phyloP scores from a whole-genome alignment of 148 eudicot genomes.

The Cornus controversa region DNA sequence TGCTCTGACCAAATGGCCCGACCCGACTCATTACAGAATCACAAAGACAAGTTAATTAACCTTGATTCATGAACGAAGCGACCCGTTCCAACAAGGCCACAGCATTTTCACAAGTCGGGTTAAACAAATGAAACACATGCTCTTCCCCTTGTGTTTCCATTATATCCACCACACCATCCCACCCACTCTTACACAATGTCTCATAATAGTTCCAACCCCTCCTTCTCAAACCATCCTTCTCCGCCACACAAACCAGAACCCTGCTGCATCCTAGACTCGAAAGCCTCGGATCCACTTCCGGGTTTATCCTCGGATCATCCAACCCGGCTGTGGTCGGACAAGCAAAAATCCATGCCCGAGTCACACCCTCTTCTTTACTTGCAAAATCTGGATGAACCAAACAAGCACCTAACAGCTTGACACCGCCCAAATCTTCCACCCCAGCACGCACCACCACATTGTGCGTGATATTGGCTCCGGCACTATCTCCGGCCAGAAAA shows the following conservation, averaged over 20 bases:
- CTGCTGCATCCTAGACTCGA: constrained; percentile 20
- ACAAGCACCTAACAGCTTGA: constrained; percentile 11
- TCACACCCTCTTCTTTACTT: neutral
- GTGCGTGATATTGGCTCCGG: constrained; percentile 49
- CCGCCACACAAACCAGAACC: constrained; percentile 34
- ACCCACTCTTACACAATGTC: constrained; percentile 24
- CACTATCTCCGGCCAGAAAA: constrained; percentile 59
- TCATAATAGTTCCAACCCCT: constrained; percentile 29
- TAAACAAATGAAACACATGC: constrained; percentile 31
- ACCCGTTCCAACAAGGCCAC: neutral
- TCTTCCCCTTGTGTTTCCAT: constrained; percentile 24
- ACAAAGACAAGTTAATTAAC: no score
- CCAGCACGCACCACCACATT: constrained; percentile 26
- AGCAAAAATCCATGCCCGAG: constrained; percentile 14
- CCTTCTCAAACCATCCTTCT: constrained; percentile 22
- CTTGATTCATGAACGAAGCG: neutral
- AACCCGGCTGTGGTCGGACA: constrained; percentile 12
- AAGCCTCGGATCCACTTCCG: constrained; percentile 22
- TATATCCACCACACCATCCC: constrained; percentile 28
- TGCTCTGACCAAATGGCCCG: no score
- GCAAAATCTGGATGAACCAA: constrained; percentile 26
- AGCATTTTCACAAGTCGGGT: constrained; percentile 17
- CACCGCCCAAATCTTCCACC: neutral
- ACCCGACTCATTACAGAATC: no score
- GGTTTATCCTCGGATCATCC: constrained; percentile 33